Conservation (phyloP, 2,329 filamentous ascomycete genomes). For the Geosmithia morbida region DNA sequence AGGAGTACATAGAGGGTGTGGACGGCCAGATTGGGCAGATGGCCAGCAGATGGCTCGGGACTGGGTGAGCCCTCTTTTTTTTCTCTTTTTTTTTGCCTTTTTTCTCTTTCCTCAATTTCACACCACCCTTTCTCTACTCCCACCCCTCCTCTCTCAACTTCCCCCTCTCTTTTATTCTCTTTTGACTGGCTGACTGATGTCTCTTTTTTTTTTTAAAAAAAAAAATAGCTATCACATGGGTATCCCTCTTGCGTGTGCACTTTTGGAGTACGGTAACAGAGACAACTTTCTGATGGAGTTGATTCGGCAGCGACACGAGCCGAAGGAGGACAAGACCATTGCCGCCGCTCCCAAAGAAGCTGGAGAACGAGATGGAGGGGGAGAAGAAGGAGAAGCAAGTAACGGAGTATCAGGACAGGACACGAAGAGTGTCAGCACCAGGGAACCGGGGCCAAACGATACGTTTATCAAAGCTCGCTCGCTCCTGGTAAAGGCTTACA, state of each 20-base stretch:
- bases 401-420: too few species aligned
- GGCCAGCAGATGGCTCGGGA: conserved; percentile 31
- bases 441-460: conserved; percentile 8
- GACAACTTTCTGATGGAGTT: conserved; percentile 29
- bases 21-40: conserved; percentile 39
- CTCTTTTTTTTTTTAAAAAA: conserved; percentile 1
- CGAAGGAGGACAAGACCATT: conserved; percentile 9
- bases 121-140: too few species aligned
- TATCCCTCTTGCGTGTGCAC: conserved; percentile 15
- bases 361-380: too few species aligned
- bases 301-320: conserved; percentile 14
- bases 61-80: background rate
- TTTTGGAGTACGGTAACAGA: conserved; percentile 20
- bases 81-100: background rate
- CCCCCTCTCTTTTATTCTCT: too few species aligned
- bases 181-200: too few species aligned
- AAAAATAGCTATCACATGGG: conserved; percentile 15
- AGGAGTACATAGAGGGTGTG: conserved; percentile 37
- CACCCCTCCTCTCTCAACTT: too few species aligned
- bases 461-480: conserved; percentile 19
- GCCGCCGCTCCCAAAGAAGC: too few species aligned
- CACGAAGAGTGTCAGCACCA: too few species aligned
- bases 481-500: conserved; percentile 28
- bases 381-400: too few species aligned
- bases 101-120: too few species aligned